Evolutionary conservation across 2,329 filamentous ascomycete genomes (phyloP), one percentile per base, ranked within the genome.

Genomic region (Ramularia endophylla): DNA sequence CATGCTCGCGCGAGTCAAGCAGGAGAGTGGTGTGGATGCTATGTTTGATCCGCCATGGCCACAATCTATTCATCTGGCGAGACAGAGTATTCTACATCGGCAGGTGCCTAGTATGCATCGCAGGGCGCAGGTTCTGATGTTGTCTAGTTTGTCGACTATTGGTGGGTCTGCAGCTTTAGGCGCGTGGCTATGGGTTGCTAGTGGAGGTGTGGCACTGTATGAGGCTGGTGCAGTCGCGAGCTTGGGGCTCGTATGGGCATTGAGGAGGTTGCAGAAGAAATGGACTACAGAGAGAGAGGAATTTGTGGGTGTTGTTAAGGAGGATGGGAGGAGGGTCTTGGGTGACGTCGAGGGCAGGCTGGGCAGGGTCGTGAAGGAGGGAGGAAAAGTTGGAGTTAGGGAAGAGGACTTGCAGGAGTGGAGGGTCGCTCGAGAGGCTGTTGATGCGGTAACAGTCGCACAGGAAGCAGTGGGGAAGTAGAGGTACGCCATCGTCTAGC

Each of bases 81-180:
- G 88, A n/a, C 68, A 73, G 19, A 52, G 63, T 11, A 64, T 72
- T 29, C 53, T 69, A 18, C 55, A 59, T 9, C 59, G 61, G 3
- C 58, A 64, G 2, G 60, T 73, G 0, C 69, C 70, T 0, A 55
- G 60, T 0, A 56, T 74, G 2, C 69, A 73, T 45, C 61, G 64
- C 1, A 62, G 67, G 27, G 69, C 67, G 5, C 71, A 72, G 52
- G 57, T 56, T 2, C 58, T 69, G 2, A 80, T 95, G 4, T 60
- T 94, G 4, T 81, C 88, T 56, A 85, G 85, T 0, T 66, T 87
- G 0, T 83, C 80, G 38, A 87, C 86, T 0, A 84, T 85, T 0
- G 78, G 79, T 4, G 66, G 62, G 45, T 68, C 57, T 38, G 69
- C 72, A 8, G 74, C 74, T 0, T 66, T 81, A 2, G 74, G 73